Conservation (phyloP, 257 asterid genomes). For the Solanum sparsipilum region DNA sequence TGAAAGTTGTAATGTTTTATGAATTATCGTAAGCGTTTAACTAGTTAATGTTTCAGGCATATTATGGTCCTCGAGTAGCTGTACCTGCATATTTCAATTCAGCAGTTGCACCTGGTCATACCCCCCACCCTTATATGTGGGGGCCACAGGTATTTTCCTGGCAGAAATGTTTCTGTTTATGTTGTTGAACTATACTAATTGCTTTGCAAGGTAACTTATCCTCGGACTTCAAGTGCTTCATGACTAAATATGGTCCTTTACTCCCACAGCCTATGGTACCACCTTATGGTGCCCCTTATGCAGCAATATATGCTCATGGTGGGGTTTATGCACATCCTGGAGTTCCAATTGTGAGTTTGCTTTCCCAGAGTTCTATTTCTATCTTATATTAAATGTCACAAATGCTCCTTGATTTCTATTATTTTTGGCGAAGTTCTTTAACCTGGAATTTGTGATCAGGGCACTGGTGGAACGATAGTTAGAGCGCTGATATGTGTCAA, state of each 20-base stretch:
- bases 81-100: slow-evolving; percentile 83
- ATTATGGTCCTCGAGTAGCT: slow-evolving; percentile 89
- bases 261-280: slow-evolving; percentile 72
- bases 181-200: background rate
- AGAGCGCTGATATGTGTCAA: background rate
- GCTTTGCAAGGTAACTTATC: background rate
- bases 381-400: background rate
- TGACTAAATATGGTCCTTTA: background rate
- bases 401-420: slow-evolving; percentile 1
- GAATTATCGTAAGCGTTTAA: background rate
- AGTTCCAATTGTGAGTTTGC: slow-evolving; percentile 63
- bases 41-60: slow-evolving; percentile 45
- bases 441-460: background rate
- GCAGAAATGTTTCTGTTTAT: background rate
- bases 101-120: slow-evolving; percentile 67
- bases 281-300: slow-evolving; percentile 81
- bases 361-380: background rate
- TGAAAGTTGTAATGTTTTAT: background rate
- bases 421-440: background rate
- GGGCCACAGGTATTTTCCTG: slow-evolving; percentile 69
- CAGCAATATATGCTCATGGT: slow-evolving; percentile 81
- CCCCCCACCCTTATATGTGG: slow-evolving; percentile 91
- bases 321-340: slow-evolving; percentile 88
- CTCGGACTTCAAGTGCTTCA: background rate
- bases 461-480: background rate